Conservation (phyloP, 495 filamentous ascomycete species). For the Penicillium pulvis region DNA sequence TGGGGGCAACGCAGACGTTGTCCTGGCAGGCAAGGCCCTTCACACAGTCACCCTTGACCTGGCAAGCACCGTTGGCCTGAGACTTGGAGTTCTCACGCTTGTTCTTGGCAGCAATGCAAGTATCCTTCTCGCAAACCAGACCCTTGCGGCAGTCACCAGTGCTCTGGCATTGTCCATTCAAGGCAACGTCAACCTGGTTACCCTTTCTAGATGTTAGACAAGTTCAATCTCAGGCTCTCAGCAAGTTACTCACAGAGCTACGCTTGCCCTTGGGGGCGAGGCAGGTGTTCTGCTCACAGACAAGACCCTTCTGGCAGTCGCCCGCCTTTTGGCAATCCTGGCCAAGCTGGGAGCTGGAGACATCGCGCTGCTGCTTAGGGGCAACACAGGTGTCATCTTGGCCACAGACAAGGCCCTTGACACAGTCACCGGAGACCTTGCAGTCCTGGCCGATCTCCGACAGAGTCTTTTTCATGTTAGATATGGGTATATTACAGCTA, state of each 20-base stretch:
- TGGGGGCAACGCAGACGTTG: slow-evolving; percentile 8
- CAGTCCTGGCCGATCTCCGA: slow-evolving; percentile 9
- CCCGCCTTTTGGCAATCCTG: slow-evolving; percentile 5
- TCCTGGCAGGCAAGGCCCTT: slow-evolving; percentile 10
- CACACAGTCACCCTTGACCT: slow-evolving; percentile 11
- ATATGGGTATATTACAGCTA: neutral
- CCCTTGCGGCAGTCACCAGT: slow-evolving; percentile 5
- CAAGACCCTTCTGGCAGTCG: slow-evolving; percentile 7
- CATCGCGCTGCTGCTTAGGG: slow-evolving; percentile 12
- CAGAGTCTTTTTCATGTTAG: slow-evolving; percentile 1
- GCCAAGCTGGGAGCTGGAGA: slow-evolving; percentile 6
- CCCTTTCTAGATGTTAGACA: neutral
- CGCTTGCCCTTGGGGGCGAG: slow-evolving; percentile 7
- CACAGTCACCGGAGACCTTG: slow-evolving; percentile 8
- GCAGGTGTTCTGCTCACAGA: slow-evolving; percentile 12
- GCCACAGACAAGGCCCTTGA: slow-evolving; percentile 14
- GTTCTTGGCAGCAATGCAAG: slow-evolving; percentile 5
- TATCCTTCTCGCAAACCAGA: slow-evolving; percentile 6
- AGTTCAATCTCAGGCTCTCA: neutral
- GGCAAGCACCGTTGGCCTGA: slow-evolving; percentile 3
- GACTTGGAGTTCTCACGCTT: slow-evolving; percentile 15
- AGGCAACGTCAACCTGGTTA: neutral
- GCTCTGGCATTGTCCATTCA: neutral
- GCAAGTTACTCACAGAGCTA: neutral
- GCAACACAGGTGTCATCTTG: slow-evolving; percentile 13